These are phyloP conservation scores for Xylaria hypoxylon DNA, from an alignment of 2,329 filamentous ascomycete species.

Conservation along the genomic window DNA sequence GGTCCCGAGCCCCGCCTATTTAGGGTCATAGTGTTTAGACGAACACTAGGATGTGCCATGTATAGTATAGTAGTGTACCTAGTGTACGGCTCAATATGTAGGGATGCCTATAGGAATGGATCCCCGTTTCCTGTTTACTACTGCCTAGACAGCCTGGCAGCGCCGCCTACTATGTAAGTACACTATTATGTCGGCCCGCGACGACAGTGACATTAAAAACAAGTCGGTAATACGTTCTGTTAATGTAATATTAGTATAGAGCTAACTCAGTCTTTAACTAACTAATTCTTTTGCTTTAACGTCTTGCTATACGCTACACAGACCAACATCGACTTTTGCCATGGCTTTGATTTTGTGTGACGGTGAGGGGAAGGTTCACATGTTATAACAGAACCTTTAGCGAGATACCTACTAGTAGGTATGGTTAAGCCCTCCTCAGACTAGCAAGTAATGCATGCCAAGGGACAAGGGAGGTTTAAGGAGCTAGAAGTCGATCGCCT, in stretches of 20 bases:
- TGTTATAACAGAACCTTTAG: too few relatives aligned
- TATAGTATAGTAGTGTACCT: too few relatives aligned
- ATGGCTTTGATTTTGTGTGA: too few relatives aligned
- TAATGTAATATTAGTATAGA: too few relatives aligned
- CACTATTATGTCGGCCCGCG: not conserved
- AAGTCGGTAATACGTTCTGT: too few relatives aligned
- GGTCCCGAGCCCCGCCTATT: conserved; percentile 21
- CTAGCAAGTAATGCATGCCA: not conserved
- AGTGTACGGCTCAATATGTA: conserved; percentile 1
- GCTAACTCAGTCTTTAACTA: too few relatives aligned
- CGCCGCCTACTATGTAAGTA: conserved; percentile 1
- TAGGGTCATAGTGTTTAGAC: conserved; percentile 15
- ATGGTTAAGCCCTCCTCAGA: not conserved
- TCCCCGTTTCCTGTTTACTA: conserved; percentile 13
- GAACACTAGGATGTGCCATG: too few relatives aligned
- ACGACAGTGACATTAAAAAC: not conserved
- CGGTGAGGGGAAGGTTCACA: too few relatives aligned
- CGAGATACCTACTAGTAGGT: not conserved
- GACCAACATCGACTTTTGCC: too few relatives aligned
- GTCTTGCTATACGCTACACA: too few relatives aligned
- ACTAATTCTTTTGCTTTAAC: too few relatives aligned
- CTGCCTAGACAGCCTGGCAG: not conserved
- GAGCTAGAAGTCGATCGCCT: not conserved
- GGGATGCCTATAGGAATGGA: conserved; percentile 4
- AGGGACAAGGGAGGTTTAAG: not conserved